A percentile compares a stretch with the other conserved stretches of the same genome.
These are phyloP conservation scores for Xylaria palmicola DNA, from an alignment of 495 filamentous ascomycete species.

Conservation along the genomic window DNA sequence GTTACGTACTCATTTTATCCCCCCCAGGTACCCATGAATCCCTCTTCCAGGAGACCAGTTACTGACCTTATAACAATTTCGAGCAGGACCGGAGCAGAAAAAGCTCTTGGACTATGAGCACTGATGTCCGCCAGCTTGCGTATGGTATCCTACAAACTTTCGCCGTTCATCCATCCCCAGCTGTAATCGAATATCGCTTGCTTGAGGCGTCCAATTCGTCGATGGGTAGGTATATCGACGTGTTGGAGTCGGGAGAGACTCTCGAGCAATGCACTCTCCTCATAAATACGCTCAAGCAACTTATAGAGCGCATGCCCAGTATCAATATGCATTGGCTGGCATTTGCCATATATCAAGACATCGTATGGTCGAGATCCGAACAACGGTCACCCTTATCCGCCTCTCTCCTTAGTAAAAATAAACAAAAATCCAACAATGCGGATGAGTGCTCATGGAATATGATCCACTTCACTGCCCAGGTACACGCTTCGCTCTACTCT, in stretches of 20 bases:
- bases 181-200: conserved; percentile 50
- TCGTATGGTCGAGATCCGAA: conserved; percentile 34
- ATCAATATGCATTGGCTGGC: conserved; percentile 33
- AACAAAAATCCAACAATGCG: conserved; percentile 3
- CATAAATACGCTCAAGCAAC: conserved; percentile 11
- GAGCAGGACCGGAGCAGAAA: conserved; percentile 24
- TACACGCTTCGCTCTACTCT: conserved; percentile 64
- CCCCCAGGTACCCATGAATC: neutral
- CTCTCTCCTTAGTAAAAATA: conserved; percentile 3
- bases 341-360: conserved; percentile 44
- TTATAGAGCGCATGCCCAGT: conserved; percentile 8
- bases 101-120: conserved; percentile 65
- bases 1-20: neutral
- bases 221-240: conserved; percentile 27
- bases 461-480: conserved; percentile 62
- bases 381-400: conserved; percentile 18
- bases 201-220: conserved; percentile 35
- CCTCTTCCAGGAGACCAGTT: neutral
- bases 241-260: conserved; percentile 21
- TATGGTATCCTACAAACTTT: conserved; percentile 57
- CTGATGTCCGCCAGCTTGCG: conserved; percentile 51
- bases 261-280: conserved; percentile 22
- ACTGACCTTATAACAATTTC: neutral
- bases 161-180: conserved; percentile 16
- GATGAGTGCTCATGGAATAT: conserved; percentile 53